Evolutionary conservation across 805 yeast genomes (phyloP), one percentile per base, ranked within the genome.

Genomic region (Candida silvicultrix): DNA sequence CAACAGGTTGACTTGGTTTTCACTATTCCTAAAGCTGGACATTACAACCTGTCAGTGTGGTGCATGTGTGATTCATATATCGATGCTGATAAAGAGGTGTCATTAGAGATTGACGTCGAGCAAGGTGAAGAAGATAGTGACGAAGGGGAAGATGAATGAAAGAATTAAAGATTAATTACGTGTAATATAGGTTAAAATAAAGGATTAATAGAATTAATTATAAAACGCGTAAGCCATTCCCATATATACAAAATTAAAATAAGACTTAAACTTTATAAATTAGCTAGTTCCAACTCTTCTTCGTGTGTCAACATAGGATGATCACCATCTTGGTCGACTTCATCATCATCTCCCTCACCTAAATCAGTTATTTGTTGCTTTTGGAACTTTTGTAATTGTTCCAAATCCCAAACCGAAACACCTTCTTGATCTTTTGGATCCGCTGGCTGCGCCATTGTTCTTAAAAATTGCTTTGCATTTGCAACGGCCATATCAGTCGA

Each of bases 401-500:
- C 84, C 23, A 81, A 51, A 47, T 83, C 84, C 99, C 98, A 92
- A 15, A 94, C 96, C 9, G 96, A 85, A 3, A 90, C 84, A 44
- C 97, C 97, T 57, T 89, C 96, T 63, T 86, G 95, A 60, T 92
- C 97, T 50, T 84, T 81, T 1, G 87, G 85, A 60, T 89, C 81
- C 0, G 87, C 73, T 0, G 98, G 98, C 64, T 94, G 99, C 0
- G 99, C 98, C 78, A 90, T 80, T 2, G 89, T 83, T 56, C 98
- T 73, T 62, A 94, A 71, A 60, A 94, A 94, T 66, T 89, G 90
- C 64, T 88, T 90, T 1, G 98, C 96, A 47, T 85, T 82, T 0
- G 98, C 95, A 45, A 94, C 74, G 0, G 98, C 97, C 97, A 94
- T 92, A 67, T 94, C 99, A 0, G 97, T 94, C 0, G 97, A 89